Base-by-base conservation (phyloP, 2,329 filamentous ascomycete genomes). In the Monilinia fructicola region DNA sequence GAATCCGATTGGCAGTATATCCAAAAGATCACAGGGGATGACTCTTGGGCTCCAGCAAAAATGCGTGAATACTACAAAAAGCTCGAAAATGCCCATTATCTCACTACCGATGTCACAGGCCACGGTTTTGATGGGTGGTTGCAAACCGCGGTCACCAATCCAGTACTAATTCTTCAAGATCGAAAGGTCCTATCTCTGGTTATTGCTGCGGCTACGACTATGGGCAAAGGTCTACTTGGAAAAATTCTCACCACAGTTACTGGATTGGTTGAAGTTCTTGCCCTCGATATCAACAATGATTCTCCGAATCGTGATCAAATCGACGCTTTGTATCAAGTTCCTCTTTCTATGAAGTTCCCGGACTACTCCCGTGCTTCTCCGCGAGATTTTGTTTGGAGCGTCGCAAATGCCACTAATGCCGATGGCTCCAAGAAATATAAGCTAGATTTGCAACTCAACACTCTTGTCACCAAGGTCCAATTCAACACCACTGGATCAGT, bases 41-140 rank as follows among this genome's bases (percentile, higher is more conserved):
- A 38, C 16, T 67, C 71, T 14, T 75, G 72, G 73, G 65, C 55
- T 12, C 44, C 80, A 0, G 68, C 70, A 1, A 77, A 78, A 42
- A 82, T 83, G 79, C 74, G 77, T 4, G 65, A 75, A 4, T 78
- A 81, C 67, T 81, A 82, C 50, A 64, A 74, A 63, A 74, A 75
- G 31, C 69, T 83, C 4, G 81, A 83, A 72, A 75, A 77, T 42
- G 79, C 79, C 71, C 76, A 78, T 62, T 81, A 81, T 61, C 72
- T 80, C 0, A 73, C 78, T 0, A 71, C 72, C 16, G 76, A 75
- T 18, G 75, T 77, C 16, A 62, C 56, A 23, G 69, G 71, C 3
- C 72, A 74, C 62, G 73, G 73, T 5, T 73, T 67, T 40, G 61
- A 67, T 56, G 73, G 72, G 14, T 74, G 76, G 73, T 73, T 82